These are phyloP conservation scores for Trifolium dubium DNA, from an alignment of 306 rosid species.

Conservation along the genomic window DNA sequence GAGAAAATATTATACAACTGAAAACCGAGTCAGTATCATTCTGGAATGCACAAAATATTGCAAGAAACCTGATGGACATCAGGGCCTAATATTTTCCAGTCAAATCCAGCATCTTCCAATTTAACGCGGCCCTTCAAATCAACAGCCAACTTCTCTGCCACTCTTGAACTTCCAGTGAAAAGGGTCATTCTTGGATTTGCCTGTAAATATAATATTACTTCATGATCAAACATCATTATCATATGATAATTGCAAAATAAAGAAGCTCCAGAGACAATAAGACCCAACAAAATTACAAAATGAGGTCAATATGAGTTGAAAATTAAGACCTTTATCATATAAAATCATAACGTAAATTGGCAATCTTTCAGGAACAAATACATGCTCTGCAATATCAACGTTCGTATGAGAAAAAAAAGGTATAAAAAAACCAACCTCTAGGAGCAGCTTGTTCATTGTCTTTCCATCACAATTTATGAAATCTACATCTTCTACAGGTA, in stretches of 20 bases:
- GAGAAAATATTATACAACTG: conserved; percentile 26
- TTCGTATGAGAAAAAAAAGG: conserved; percentile 3
- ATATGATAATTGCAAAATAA: conserved; percentile 22
- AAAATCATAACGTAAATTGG: conserved; percentile 14
- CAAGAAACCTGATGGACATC: conserved; percentile 88
- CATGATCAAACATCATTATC: conserved; percentile 23
- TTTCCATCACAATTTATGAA: conserved; percentile 91
- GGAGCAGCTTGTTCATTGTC: conserved; percentile 85
- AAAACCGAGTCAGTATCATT: conserved; percentile 25
- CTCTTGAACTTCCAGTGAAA: conserved; percentile 97
- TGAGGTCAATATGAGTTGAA: conserved; percentile 33
- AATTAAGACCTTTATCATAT: conserved; percentile 20
- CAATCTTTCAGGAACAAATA: conserved; percentile 26
- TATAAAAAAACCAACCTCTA: conserved; percentile 64
- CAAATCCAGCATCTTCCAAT: conserved; percentile 98
- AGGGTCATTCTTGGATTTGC: conserved; percentile 93
- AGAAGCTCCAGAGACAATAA: conserved; percentile 15
- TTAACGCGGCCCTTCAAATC: conserved; percentile 88
- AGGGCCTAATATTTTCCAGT: conserved; percentile 97
- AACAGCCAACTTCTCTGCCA: conserved; percentile 86
- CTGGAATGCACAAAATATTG: not conserved
- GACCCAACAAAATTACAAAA: not conserved
- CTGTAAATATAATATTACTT: conserved; percentile 51
- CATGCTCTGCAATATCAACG: not conserved
- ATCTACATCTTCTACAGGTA: conserved; percentile 85